Percentiles rank a stretch among this genome's conserved stretches.
Evolutionary conservation across 1,284 basidiomycete species (phyloP).

Genomic region (Ceratobasidium sp.): DNA sequence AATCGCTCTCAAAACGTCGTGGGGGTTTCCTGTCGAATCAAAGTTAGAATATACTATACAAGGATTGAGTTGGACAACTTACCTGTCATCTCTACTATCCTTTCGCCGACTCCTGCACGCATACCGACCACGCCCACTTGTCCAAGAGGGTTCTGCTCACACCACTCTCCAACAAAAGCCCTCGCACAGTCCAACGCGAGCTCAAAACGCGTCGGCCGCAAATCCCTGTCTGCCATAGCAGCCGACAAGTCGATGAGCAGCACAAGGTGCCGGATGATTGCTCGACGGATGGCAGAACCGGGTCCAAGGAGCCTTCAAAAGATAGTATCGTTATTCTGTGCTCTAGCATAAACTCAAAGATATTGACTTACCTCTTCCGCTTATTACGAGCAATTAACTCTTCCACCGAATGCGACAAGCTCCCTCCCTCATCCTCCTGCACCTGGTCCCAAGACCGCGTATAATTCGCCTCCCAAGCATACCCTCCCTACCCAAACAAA

Average conservation of each 20-base stretch:
- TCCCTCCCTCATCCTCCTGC: conserved; percentile 94
- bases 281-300: conserved; percentile 86
- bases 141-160: conserved; percentile 99
- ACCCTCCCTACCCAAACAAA: conserved; percentile 53
- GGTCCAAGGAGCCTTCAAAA: conserved; percentile 76
- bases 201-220: conserved; percentile 93
- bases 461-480: conserved; percentile 97
- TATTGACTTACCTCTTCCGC: conserved; percentile 72
- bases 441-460: conserved; percentile 97
- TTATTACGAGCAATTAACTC: conserved; percentile 87
- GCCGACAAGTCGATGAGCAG: conserved; percentile 90
- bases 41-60: background rate
- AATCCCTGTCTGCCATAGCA: conserved; percentile 95
- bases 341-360: conserved; percentile 17
- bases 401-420: conserved; percentile 88
- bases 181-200: conserved; percentile 88
- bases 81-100: conserved; percentile 91
- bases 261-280: conserved; percentile 95
- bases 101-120: conserved; percentile 87
- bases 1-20: conserved; percentile 88
- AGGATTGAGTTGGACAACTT: conserved; percentile 48
- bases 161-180: conserved; percentile 96
- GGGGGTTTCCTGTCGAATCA: conserved; percentile 81
- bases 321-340: background rate
- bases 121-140: conserved; percentile 95